Evolutionary conservation across 2,329 filamentous ascomycete species (phyloP), one percentile per base, ranked within the genome.

Genomic region (Neofusicoccum laricinum): DNA sequence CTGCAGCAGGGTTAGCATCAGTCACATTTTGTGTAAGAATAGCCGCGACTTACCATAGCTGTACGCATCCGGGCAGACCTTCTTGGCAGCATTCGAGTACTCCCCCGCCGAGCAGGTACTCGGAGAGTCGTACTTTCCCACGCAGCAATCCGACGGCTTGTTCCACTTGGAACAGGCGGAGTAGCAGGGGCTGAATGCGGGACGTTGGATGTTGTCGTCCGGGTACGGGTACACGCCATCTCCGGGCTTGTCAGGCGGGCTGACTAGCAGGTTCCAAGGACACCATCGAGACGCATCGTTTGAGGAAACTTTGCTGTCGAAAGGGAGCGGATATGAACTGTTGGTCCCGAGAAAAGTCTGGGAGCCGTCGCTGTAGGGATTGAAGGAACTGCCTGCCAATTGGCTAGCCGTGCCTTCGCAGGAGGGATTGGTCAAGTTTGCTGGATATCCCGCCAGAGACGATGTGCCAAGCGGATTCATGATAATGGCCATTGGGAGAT

Each of bases 41-140:
- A 15, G 36, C 30, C 11, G 19, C 87, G 84, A 75, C 86, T 86
- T 58, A 90, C 88, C 82, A 74, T 86, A 96, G 71, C 89, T 92
- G 78, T 95, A 96, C 2, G 91, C 91, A 76, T 96, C 92, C 0
- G 92, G 91, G 73, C 92, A 96, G 12, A 94, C 84, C 3, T 78
- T 79, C 79, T 96, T 95, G 61, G 90, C 90, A 11, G 82, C 81
- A 65, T 81, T 85, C 68, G 88, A 88, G 78, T 93, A 95, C 45
- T 85, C 77, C 58, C 87, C 87, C 2, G 89, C 87, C 65, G 82
- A 80, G 79, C 91, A 95, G 55, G 81, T 80, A 25, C 83, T 80
- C 2, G 89, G 84, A 43, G 84, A 83, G 71, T 88, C 82, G 76
- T 89, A 90, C 12, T 84, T 76, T 49, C 90, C 91, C 15, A 88